phyloP scores from a whole-genome alignment of 257 asterid species.

The Fraxinus cuspidata region DNA sequence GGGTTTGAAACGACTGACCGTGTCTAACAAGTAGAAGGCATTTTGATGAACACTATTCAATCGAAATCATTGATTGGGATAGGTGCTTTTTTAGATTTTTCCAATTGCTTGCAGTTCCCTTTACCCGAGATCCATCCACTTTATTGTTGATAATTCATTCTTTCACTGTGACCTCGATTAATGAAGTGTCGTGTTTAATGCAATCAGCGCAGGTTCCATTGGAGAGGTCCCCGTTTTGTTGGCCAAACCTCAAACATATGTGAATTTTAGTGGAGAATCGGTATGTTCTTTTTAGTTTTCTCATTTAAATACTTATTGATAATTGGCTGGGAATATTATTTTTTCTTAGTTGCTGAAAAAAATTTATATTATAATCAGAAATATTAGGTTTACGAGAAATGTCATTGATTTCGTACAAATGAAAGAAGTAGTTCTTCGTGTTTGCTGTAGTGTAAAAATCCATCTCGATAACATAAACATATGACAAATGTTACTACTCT shows the following conservation, averaged over 20 bases:
- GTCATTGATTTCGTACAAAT: constrained; percentile 13
- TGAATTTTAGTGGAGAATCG: constrained; percentile 96
- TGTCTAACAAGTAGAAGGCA: constrained; percentile 75
- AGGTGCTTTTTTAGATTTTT: constrained; percentile 48
- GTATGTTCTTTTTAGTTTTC: constrained; percentile 42
- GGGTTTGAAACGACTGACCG: constrained; percentile 94
- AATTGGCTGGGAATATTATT: not conserved
- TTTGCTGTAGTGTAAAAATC: not conserved
- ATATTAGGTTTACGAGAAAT: not conserved
- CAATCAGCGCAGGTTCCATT: constrained; percentile 68
- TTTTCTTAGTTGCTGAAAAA: not conserved
- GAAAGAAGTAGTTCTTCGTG: not conserved
- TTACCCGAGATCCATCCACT: not conserved
- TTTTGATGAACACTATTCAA: constrained; percentile 87
- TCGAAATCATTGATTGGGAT: constrained; percentile 89
- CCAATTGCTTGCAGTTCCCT: not conserved
- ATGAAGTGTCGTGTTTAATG: constrained; percentile 11
- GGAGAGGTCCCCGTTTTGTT: constrained; percentile 83
- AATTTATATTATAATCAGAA: constrained; percentile 9
- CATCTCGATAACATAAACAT: not conserved
- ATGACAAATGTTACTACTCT: too few relatives aligned
- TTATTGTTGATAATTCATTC: not conserved
- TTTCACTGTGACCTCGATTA: not conserved
- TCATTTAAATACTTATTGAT: not conserved
- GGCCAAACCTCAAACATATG: constrained; percentile 93